Evolutionary conservation across 306 rosid species (phyloP), one percentile per base, ranked within the genome.

Genomic region (Quercus rubra): DNA sequence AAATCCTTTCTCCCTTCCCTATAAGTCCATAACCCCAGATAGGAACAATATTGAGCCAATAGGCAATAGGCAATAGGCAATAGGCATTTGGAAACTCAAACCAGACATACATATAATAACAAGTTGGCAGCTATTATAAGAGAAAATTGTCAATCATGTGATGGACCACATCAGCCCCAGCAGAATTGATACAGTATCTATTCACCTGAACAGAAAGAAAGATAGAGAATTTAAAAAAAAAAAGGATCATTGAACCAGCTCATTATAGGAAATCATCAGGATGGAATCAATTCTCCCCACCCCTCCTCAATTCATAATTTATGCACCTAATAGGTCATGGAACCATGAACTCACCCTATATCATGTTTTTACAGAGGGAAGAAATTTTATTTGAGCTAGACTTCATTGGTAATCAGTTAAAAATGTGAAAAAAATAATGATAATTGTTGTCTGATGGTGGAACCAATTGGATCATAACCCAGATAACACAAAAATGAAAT

Each of bases 131-230:
- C 9, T 71, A 51, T 77, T 85, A 89, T 52, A 92, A 51, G 62
- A 71, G 83, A 84, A 92, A 94, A 74, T 84, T 87, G 81, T 94
- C 97, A 54, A 94, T 81, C 93, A 90, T 91, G 79, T 94, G 99
- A 64, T 88, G 90, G 78, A 94, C 74, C 84, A 94, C 97, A 51
- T 93, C 91, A 63, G 83, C 90, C 78, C 99, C 99, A 4, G 87
- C 93, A 2, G 91, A 91, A 78, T 90, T 82, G 49, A 86, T 75
- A 57, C 87, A 55, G 73, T 81, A 81, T 33, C 27, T 80, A 57
- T 74, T 88, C 70, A 92, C 97, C 98, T 94, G 92, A 68, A 80
- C 58, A 70, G 64, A 77, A 55, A 71, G 25, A 33, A 67, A 49
- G n/a, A 8, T 2, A 41, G 14, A 49, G 54, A 75, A 56, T 67